These are phyloP conservation scores for Paramecium octaurelia DNA, from an alignment of 73 alveolate species.

Conservation along the genomic window DNA sequence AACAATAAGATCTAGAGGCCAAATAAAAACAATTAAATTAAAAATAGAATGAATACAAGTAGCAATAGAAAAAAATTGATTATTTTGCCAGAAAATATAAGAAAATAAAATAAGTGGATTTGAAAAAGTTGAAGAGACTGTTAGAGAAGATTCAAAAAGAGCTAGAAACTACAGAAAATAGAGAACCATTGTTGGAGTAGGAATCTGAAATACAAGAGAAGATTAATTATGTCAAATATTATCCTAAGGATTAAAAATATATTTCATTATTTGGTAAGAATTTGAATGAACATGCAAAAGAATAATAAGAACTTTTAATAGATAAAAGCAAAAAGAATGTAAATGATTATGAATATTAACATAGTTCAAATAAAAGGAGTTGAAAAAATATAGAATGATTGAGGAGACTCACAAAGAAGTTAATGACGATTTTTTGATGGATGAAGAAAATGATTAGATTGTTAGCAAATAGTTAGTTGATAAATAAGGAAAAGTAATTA, in stretches of 20 bases:
- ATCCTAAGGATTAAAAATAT: constrained; percentile 24
- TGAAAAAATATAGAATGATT: neutral
- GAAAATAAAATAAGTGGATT: constrained; percentile 19
- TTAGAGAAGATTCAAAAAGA: neutral
- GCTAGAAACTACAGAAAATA: neutral
- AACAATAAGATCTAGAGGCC: neutral
- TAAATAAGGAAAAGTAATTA: constrained; percentile 2
- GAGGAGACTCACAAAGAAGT: neutral
- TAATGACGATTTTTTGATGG: neutral
- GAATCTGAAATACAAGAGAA: neutral
- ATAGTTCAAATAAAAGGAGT: neutral
- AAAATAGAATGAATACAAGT: neutral
- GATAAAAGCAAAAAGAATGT: neutral
- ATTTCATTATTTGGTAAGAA: constrained; percentile 21
- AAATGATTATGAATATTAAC: neutral
- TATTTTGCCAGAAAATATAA: constrained; percentile 5
- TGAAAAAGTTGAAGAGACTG: neutral
- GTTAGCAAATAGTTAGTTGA: neutral
- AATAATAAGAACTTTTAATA: neutral
- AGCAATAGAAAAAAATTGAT: neutral
- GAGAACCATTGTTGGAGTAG: neutral
- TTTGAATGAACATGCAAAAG: neutral
- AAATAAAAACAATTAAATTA: neutral
- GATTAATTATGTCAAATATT: constrained; percentile 11
- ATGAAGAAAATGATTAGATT: neutral